Conservation (phyloP, 768 basidiomycete species). For the Calvatia gigantea region DNA sequence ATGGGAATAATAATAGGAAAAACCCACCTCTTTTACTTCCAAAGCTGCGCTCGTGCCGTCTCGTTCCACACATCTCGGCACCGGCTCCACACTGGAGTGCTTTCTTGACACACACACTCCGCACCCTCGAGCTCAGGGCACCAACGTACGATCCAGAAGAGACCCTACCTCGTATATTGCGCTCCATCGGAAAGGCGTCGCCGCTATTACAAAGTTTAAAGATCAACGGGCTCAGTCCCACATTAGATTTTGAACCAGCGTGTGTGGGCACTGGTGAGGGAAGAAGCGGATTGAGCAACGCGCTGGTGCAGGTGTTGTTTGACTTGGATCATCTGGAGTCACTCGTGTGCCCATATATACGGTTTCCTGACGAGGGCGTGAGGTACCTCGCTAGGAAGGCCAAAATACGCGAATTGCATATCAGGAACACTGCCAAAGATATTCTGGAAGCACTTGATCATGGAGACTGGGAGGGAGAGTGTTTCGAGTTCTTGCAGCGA, state of each 20-base stretch:
- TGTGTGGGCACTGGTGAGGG: background rate
- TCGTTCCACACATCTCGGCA: background rate
- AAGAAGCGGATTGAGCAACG: background rate
- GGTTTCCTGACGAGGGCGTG: background rate
- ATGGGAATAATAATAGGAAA: background rate
- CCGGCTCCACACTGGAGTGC: conserved; percentile 2
- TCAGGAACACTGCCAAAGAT: background rate
- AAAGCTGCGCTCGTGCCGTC: conserved; percentile 4
- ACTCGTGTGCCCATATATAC: background rate
- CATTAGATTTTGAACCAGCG: no score
- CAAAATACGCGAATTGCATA: background rate
- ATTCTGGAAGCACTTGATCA: background rate
- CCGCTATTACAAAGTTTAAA: background rate
- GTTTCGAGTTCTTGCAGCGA: conserved; percentile 1
- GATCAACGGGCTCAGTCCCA: background rate
- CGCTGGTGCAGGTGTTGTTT: background rate
- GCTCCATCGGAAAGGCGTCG: no score
- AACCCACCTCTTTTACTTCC: background rate
- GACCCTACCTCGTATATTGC: background rate
- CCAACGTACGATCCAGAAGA: background rate
- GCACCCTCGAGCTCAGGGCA: background rate
- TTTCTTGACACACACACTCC: conserved; percentile 1
- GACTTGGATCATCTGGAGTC: background rate
- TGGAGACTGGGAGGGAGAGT: background rate
- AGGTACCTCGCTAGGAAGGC: background rate